Evolutionary conservation across 2,329 filamentous ascomycete genomes (phyloP).

Genomic region (Annulohypoxylon truncatum): DNA sequence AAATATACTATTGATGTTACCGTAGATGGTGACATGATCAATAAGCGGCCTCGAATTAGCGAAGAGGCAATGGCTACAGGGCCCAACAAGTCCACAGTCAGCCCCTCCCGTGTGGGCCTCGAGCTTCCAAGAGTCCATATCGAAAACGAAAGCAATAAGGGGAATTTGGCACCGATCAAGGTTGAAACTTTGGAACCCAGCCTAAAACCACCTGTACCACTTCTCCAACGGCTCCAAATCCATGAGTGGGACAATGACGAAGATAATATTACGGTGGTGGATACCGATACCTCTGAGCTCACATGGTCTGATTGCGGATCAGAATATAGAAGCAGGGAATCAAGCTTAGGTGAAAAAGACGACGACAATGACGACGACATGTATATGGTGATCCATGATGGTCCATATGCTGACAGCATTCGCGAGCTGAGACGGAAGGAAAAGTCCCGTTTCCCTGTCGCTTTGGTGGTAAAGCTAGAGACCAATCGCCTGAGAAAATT

Average conservation of each 20-base stretch:
- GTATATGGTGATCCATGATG: neutral
- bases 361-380: neutral
- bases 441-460: neutral
- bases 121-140: neutral
- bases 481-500: neutral
- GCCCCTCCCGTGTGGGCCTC: neutral
- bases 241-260: neutral
- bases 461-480: constrained; percentile 8
- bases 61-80: neutral
- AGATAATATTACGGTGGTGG: neutral
- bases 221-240: neutral
- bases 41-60: neutral
- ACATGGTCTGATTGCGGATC: neutral
- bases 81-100: neutral
- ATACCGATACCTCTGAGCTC: neutral
- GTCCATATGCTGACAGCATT: neutral
- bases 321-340: neutral
- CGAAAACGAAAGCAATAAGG: neutral
- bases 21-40: neutral
- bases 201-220: neutral
- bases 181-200: too few species aligned
- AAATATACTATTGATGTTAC: neutral
- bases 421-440: neutral
- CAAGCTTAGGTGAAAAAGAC: neutral
- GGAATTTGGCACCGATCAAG: neutral